phyloP scores from a whole-genome alignment of 495 filamentous ascomycete species.

The Parathielavia appendiculata region DNA sequence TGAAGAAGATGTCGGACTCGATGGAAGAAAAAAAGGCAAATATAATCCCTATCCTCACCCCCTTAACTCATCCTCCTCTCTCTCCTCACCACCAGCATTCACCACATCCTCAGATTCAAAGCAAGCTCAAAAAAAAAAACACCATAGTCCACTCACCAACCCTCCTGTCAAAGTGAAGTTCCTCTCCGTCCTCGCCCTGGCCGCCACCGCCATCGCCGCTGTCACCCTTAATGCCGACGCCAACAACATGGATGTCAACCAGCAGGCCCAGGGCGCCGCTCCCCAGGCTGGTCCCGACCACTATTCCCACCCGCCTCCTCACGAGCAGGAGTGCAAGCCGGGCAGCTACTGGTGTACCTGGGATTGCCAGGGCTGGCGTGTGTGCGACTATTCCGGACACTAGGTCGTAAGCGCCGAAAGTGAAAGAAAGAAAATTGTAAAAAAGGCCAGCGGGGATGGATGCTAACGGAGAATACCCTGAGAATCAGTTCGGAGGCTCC shows the following conservation, averaged over 20 bases:
- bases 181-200: slow-evolving; percentile 22
- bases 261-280: slow-evolving; percentile 5
- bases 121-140: neutral
- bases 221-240: slow-evolving; percentile 4
- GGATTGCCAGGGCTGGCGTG: slow-evolving; percentile 24
- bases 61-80: slow-evolving; percentile 3
- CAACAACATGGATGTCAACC: slow-evolving; percentile 1
- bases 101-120: slow-evolving; percentile 1
- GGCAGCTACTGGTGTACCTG: slow-evolving; percentile 11
- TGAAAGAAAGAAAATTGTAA: too few species aligned
- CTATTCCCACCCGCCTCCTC: neutral
- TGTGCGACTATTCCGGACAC: slow-evolving; percentile 20
- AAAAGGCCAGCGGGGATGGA: too few species aligned
- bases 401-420: slow-evolving; percentile 34
- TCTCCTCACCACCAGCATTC: neutral
- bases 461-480: neutral
- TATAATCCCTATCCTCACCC: neutral
- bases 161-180: slow-evolving; percentile 24
- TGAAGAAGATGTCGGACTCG: too few species aligned
- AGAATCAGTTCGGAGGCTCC: slow-evolving; percentile 18
- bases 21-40: neutral
- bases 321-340: neutral
- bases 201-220: slow-evolving; percentile 20
- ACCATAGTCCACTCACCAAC: neutral
- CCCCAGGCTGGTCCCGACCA: neutral